Evolutionary conservation across 208 protist species (phyloP), one percentile per base, ranked within the genome.

Genomic region (Leishmania aethiopica): DNA sequence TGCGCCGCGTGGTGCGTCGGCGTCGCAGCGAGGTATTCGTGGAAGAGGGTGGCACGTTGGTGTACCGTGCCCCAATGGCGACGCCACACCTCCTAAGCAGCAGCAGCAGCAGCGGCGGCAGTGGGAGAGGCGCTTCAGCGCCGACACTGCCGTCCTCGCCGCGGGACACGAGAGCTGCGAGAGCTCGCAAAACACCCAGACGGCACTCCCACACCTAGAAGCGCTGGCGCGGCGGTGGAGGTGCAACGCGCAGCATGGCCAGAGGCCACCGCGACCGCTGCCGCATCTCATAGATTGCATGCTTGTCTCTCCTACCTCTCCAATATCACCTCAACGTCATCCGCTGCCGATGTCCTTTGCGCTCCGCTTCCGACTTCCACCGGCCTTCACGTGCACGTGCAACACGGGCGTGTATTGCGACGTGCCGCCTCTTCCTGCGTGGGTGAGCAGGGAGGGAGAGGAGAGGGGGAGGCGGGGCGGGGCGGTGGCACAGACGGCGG

Each of bases 1-100:
- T 86, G 53, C 83, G 83, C 37, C 83, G 83, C 17, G 83, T 86
- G 1, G 83, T 86, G 78, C 83, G 78, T 57, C 83, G 83, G n/a
- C 75, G 77, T 47, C 78, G 78, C 57, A 83, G 83, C 57, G 83
- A 86, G 3, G 83, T 86, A 0, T 86, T 86, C 37, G 83, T 86
- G 45, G 75, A 82, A 32, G 83, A 86, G 40, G 79, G 83, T 0
- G 83, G 83, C 0, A 73, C 74, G 35, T 35, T 86, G 49, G 83
- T 86, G 11, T 64, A 66, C 57, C 78, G 83, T 1, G 13, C 75
- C 1, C 83, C 78, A 3, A 53, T 83, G 78, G 17, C 66, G 62
- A 3, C 35, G 64, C 3, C 64, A 13, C 67, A 19, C 25, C 25
- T 32, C 19, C 35, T 6, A 32, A 53, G 19, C 55, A 57, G 57